These are phyloP conservation scores for Dimocarpus longan DNA, from an alignment of 345 rosid genomes.

Conservation along the genomic window DNA sequence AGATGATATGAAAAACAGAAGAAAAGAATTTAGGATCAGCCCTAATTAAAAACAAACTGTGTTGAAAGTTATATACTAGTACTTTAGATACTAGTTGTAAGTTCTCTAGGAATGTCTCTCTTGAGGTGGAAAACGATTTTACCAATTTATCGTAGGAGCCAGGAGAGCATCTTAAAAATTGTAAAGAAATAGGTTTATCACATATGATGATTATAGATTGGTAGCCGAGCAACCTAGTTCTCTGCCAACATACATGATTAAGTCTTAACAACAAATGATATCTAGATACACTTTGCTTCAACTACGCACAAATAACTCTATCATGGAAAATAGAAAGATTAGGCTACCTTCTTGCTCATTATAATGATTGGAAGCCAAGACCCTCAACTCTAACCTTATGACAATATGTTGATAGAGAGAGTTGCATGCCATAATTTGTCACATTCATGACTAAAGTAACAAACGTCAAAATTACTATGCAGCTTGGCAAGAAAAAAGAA, in stretches of 20 bases:
- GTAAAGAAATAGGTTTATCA: too few relatives aligned
- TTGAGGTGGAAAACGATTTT: neutral
- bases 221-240: too few relatives aligned
- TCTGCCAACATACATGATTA: too few relatives aligned
- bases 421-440: neutral
- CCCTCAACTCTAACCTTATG: neutral
- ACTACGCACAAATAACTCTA: too few relatives aligned
- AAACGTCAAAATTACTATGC: neutral
- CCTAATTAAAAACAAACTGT: neutral
- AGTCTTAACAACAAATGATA: too few relatives aligned
- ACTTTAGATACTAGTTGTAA: neutral
- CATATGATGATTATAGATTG: too few relatives aligned
- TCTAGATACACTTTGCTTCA: too few relatives aligned
- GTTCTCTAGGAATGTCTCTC: neutral
- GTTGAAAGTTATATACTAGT: neutral
- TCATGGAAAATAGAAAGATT: too few relatives aligned
- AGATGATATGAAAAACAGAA: neutral
- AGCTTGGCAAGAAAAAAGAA: neutral
- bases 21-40: neutral
- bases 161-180: too few relatives aligned
- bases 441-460: neutral
- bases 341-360: neutral
- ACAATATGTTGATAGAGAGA: neutral
- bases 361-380: neutral
- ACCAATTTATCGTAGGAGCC: neutral